Evolutionary conservation across 176 grass and related monocot species (phyloP).

Genomic region (Aegilops umbellulata): DNA sequence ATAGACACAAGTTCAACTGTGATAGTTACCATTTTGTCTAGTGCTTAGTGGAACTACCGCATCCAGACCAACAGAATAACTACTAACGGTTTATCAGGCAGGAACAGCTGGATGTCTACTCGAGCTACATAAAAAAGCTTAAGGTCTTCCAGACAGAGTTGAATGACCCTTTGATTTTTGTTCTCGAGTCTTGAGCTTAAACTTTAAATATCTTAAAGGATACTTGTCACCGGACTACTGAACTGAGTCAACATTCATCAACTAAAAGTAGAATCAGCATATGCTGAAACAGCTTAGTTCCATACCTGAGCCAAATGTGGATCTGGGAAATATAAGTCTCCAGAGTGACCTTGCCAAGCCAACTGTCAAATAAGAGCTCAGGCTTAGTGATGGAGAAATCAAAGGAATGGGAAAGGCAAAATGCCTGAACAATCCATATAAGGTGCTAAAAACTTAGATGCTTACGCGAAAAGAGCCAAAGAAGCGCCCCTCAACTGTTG

Average conservation of each 20-base stretch:
- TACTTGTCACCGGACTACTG: background rate
- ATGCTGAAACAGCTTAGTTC: background rate
- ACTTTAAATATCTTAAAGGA: background rate
- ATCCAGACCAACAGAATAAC: background rate
- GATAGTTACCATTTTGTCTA: background rate
- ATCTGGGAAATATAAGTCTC: constrained; percentile 99
- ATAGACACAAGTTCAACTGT: background rate
- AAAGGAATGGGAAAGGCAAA: background rate
- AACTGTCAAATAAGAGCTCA: constrained; percentile 50
- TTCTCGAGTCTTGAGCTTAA: background rate
- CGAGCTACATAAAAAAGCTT: background rate
- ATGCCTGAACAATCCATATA: background rate
- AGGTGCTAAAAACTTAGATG: background rate
- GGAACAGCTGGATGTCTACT: background rate
- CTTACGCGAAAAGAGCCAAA: constrained; percentile 87
- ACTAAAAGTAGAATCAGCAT: background rate
- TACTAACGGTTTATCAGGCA: background rate
- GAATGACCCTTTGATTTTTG: background rate
- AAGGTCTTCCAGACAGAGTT: background rate
- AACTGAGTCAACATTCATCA: background rate
- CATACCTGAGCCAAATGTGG: constrained; percentile 94
- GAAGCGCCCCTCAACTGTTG: constrained; percentile 80
- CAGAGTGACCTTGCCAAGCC: constrained; percentile 96
- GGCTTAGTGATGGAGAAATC: background rate
- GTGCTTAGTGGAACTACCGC: background rate